Percentiles rank a stretch among this genome's conserved stretches.
Evolutionary conservation across 768 basidiomycete genomes (phyloP).

Genomic region (Suillus clintonianus): DNA sequence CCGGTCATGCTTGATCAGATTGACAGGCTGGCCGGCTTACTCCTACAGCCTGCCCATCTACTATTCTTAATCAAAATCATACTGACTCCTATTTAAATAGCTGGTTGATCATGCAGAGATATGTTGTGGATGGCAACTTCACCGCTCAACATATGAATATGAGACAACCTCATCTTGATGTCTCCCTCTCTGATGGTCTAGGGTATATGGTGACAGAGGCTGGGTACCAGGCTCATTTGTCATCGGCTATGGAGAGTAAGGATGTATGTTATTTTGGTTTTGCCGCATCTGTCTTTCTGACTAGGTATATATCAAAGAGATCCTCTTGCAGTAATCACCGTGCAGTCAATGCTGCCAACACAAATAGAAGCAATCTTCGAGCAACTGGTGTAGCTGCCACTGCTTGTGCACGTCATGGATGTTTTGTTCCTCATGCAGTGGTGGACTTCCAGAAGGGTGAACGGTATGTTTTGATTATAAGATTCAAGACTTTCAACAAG

Average conservation of each 20-base stretch:
- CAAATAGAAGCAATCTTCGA: conserved; percentile 16
- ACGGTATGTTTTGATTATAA: conserved; percentile 5
- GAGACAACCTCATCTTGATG: conserved; percentile 23
- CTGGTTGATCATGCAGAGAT: neutral
- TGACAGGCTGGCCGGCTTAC: too few species aligned
- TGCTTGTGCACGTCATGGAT: conserved; percentile 33
- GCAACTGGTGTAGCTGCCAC: conserved; percentile 28
- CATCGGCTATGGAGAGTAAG: neutral
- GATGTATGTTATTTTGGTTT: conserved; percentile 3
- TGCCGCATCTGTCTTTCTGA: too few species aligned
- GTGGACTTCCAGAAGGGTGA: conserved; percentile 36
- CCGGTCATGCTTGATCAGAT: too few species aligned
- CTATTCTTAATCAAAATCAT: too few species aligned
- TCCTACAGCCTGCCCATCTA: too few species aligned
- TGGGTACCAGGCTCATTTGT: conserved; percentile 24
- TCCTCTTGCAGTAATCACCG: conserved; percentile 13
- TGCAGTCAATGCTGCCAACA: conserved; percentile 18
- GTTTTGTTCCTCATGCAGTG: conserved; percentile 27
- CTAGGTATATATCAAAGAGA: conserved; percentile 4
- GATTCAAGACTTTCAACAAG: too few species aligned
- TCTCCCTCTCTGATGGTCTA: conserved; percentile 27
- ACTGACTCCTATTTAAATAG: too few species aligned
- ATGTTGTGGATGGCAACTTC: conserved; percentile 15
- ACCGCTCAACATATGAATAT: conserved; percentile 18
- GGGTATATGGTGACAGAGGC: conserved; percentile 24